Conservation (phyloP, 495 filamentous ascomycete species). For the Astrocystis sublimbata region DNA sequence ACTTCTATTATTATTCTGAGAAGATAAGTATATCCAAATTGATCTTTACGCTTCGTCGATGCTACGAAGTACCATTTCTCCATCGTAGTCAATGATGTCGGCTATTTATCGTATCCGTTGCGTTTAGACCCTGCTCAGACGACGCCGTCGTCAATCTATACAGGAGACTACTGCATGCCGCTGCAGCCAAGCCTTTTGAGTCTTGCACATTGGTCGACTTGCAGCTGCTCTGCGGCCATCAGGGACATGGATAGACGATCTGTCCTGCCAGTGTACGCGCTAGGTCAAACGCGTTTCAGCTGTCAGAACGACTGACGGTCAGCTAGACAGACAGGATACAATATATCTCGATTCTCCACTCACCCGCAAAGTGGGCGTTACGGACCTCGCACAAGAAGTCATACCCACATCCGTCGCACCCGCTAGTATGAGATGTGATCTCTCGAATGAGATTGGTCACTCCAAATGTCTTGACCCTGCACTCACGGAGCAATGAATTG, state of each 20-base stretch:
- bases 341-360: no score
- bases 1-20: no score
- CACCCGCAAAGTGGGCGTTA: constrained; percentile 16
- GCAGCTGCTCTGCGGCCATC: constrained; percentile 27
- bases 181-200: constrained; percentile 32
- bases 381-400: constrained; percentile 32
- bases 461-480: background rate
- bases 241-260: constrained; percentile 11
- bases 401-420: constrained; percentile 28
- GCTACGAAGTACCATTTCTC: background rate
- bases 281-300: constrained; percentile 29
- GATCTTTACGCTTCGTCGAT: background rate
- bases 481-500: background rate
- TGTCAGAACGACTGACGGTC: constrained; percentile 19
- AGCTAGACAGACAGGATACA: constrained; percentile 13
- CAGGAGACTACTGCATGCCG: constrained; percentile 29
- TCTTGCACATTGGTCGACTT: constrained; percentile 36
- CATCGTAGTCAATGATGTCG: background rate
- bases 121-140: constrained; percentile 5
- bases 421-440: constrained; percentile 15
- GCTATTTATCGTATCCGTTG: constrained; percentile 8
- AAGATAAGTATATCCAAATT: background rate
- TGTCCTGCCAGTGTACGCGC: constrained; percentile 20
- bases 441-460: background rate
- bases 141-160: constrained; percentile 24